These are phyloP conservation scores for Eimeria praecox DNA, from an alignment of 169 alveolate species.

Conservation along the genomic window DNA sequence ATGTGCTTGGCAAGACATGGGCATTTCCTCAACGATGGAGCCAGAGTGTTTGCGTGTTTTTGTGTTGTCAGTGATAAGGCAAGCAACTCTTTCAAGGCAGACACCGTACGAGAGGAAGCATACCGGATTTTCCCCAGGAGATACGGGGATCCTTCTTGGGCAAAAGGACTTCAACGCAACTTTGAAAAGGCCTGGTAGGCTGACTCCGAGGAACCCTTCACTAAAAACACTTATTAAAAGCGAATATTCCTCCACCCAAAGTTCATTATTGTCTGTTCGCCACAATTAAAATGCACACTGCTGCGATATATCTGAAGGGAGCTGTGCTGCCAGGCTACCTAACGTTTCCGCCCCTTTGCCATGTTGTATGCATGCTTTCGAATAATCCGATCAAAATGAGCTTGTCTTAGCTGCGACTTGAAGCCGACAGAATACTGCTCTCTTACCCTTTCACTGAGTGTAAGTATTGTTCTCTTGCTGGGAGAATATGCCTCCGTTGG, in stretches of 20 bases:
- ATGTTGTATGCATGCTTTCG: neutral
- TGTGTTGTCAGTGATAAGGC: conserved; percentile 26
- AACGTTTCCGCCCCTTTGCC: neutral
- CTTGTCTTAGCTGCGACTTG: neutral
- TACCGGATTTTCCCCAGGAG: conserved; percentile 23
- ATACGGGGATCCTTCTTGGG: conserved; percentile 57
- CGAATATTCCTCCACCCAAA: neutral
- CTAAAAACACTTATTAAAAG: neutral
- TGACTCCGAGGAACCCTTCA: too few species aligned
- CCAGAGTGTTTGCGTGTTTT: neutral
- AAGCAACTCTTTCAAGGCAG: conserved; percentile 23
- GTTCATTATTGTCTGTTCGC: neutral
- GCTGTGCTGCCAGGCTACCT: neutral
- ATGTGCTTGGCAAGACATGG: neutral
- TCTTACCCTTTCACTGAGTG: neutral
- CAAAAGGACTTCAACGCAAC: conserved; percentile 56
- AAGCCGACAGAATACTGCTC: neutral
- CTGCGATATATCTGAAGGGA: neutral
- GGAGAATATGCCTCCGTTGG: neutral
- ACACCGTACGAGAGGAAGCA: conserved; percentile 35
- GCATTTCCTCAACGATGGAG: neutral
- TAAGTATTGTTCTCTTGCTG: neutral
- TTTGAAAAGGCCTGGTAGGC: conserved; percentile 23
- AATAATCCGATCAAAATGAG: neutral
- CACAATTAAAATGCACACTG: neutral